Percentiles rank a stretch among this genome's conserved stretches.
Evolutionary conservation across 129 eudicot genomes (phyloP).

Genomic region (Flaveria bidentis): DNA sequence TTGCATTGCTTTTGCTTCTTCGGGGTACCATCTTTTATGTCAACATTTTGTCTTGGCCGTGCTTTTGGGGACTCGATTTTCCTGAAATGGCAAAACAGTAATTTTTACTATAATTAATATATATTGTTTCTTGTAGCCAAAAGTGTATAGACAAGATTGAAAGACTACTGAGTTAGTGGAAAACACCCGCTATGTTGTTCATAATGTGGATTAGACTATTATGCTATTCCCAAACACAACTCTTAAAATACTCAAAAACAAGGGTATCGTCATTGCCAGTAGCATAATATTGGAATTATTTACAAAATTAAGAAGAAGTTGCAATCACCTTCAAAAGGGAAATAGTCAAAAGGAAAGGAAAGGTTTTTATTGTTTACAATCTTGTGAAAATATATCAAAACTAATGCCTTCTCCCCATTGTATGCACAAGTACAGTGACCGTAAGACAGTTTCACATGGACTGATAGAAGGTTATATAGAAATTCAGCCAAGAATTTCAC

Average conservation of each 20-base stretch:
- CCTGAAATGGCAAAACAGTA: constrained; percentile 41
- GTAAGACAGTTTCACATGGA: background rate
- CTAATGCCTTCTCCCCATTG: background rate
- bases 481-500: background rate
- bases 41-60: constrained; percentile 58
- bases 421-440: background rate
- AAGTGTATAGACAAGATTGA: background rate
- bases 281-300: constrained; percentile 16
- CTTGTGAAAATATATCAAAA: constrained; percentile 4
- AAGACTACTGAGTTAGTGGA: constrained; percentile 14
- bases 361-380: background rate
- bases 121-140: constrained; percentile 8
- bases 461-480: background rate
- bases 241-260: constrained; percentile 3
- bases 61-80: constrained; percentile 79
- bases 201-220: constrained; percentile 6
- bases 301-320: background rate
- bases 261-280: constrained; percentile 10
- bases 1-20: constrained; percentile 88
- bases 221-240: constrained; percentile 13
- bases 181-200: constrained; percentile 1
- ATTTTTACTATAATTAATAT: constrained; percentile 7
- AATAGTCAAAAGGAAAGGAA: background rate
- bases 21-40: constrained; percentile 76
- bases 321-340: constrained; percentile 22